A percentile compares a stretch with the other conserved stretches of the same genome.
Conservation (phyloP, 139 green algal genomes). For the Ulvella scutata region DNA sequence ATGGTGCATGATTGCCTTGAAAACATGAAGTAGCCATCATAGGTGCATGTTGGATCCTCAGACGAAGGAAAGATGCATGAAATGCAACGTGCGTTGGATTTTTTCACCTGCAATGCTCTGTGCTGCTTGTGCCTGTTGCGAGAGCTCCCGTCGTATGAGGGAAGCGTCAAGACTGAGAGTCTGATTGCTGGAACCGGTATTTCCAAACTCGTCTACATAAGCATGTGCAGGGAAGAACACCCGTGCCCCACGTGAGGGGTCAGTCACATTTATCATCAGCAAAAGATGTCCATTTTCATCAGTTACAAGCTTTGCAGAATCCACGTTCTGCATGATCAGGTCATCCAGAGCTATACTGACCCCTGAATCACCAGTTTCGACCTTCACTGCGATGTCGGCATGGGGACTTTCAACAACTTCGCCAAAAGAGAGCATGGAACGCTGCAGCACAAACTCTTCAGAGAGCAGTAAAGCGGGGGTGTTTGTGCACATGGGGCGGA, state of each 20-base stretch:
- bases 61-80: no score
- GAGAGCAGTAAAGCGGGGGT: no score
- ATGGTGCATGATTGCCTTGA: no score
- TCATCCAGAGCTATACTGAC: not conserved
- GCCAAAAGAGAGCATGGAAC: not conserved
- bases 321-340: not conserved
- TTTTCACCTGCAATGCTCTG: not conserved
- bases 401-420: not conserved
- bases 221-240: not conserved
- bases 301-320: not conserved
- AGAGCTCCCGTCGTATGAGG: not conserved
- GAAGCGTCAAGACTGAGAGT: not conserved
- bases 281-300: not conserved
- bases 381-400: no score
- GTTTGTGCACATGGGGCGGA: no score
- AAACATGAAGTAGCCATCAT: no score
- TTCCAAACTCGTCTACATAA: not conserved
- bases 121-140: not conserved
- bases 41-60: no score
- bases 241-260: not conserved
- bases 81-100: no score
- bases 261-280: not conserved
- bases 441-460: not conserved
- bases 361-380: not conserved
- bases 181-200: not conserved